Evolutionary conservation across 2,329 filamentous ascomycete species (phyloP), one percentile per base, ranked within the genome.

Genomic region (Pseudofabraea citricarpa): DNA sequence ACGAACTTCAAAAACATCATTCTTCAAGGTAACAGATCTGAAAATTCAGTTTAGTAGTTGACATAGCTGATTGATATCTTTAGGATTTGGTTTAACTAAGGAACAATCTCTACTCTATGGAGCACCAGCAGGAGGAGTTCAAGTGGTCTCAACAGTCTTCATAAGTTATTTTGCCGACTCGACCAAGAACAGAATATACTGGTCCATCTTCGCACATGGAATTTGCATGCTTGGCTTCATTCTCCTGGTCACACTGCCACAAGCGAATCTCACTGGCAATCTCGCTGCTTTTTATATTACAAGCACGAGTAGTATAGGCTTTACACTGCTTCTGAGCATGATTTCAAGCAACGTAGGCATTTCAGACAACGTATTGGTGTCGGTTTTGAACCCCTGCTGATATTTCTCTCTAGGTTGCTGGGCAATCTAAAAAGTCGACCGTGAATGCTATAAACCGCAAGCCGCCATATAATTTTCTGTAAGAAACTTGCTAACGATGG

Each of bases 261-360:
- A 21, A 18, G 20, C 13, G 2, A 31, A 41, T 41, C 16, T 33
- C 10, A 23, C 13, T 20, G 40, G 27, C 7, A 32, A 31, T n/a
- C 40, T 41, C 16, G 40, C 27, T n/a, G 40, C 16, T 12, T 32
- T 35, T 35, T 41, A 41, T 24, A 41, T 41, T 23, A 33, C 29
- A 9, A 33, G 26, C 16, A 15, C 23, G 22, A 12, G 16, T 5
- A 22, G 16, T 23, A 22, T 22, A 5, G 15, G 16, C 5, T 41
- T 33, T 23, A 21, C 29, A 10, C 13, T 41, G 27, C n/a, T 21
- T 9, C 16, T 41, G 18, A 41, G 27, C 26, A 10, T 43, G 21
- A 43, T 43, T 31, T 36, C 40, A 6, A 29, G 22, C 18, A 43
- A 43, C 16, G 27, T 32, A 36, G 13, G 33, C 24, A 13, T 4